Base-by-base conservation (phyloP, 305 asterid genomes). In the Fraxinus dipetala region DNA sequence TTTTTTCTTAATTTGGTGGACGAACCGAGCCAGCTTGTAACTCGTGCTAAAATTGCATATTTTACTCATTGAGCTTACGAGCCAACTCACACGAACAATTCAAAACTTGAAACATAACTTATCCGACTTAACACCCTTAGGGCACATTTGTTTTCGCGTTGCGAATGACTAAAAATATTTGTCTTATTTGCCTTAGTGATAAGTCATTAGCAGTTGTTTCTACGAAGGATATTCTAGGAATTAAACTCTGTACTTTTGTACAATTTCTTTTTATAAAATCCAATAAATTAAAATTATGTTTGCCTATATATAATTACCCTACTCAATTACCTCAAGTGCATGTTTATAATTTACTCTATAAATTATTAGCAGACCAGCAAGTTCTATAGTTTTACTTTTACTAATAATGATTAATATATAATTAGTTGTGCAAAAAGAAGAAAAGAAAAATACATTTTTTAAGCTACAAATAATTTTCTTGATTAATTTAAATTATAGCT, bases 181-280 rank as follows among this genome's bases (percentile, higher is more conserved):
- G 22, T 51, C 6, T 51, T 51, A 51, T 51, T 51, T 51, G 63
- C 8, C 63, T 35, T 16, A 4, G 63, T 4, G 40, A 76, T 0
- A 43, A 26, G 72, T 51, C 80, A n/a, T 26, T 54, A 51, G 80
- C 13, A 70, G 34, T 77, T 54, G 10, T 28, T n/a, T 18, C n/a
- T 9, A 75, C 51, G 69, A 59, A 14, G 84, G 31, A 81, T 81
- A 63, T 76, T 63, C 80, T 8, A 61, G 76, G 80, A 69, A 81
- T 76, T 59, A 61, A 40, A 81, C 77, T 63, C 0, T 77, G 51
- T n/a, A n/a, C n/a, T 40, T 40, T 2, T 40, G 48, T 9, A 40
- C 48, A 8, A 40, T 8, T 40, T 8, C 9, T 7, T 36, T 35
- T 35, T 6, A 40, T 40, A 40, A 40, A 40, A 40, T 36, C 10